Evolutionary conservation across 2,329 filamentous ascomycete genomes (phyloP).

Genomic region (Colletotrichum sp.): DNA sequence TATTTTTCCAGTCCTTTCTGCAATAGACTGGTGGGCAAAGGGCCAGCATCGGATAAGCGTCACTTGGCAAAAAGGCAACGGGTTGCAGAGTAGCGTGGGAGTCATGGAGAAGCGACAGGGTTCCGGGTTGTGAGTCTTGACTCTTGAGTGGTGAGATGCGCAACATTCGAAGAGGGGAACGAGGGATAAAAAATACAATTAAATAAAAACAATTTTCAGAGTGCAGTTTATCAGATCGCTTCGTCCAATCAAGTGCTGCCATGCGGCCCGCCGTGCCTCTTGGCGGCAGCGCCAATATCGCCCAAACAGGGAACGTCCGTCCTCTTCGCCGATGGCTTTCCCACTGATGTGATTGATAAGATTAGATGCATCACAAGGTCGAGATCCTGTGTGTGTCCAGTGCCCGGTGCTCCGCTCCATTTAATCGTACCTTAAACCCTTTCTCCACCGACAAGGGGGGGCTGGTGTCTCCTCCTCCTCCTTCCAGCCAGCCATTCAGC

Average conservation of each 20-base stretch:
- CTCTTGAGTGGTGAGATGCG: not conserved
- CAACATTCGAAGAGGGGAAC: not conserved
- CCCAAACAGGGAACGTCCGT: slow-evolving; percentile 2
- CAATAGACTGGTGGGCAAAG: not conserved
- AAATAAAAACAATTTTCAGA: not conserved
- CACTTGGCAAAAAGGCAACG: not conserved
- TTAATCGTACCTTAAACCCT: not conserved
- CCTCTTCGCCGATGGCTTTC: not conserved
- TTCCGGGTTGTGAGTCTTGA: not conserved
- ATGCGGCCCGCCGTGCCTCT: not conserved
- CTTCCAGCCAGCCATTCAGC: not conserved
- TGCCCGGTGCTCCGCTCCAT: not conserved
- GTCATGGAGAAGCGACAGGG: not conserved
- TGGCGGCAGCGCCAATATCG: slow-evolving; percentile 5
- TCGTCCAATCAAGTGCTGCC: not conserved
- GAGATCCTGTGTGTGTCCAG: not conserved
- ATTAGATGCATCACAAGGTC: slow-evolving; percentile 16
- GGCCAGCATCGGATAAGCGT: not conserved
- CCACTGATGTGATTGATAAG: slow-evolving; percentile 21
- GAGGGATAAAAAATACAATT: not conserved
- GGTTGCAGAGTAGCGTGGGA: not conserved
- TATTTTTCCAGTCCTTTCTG: not conserved
- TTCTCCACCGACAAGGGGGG: not conserved
- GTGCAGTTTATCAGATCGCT: slow-evolving; percentile 10
- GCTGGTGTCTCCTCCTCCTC: not conserved